Evolutionary conservation across 2,329 filamentous ascomycete genomes (phyloP), one percentile per base, ranked within the genome.

Genomic region (Metarhizium robertsii): DNA sequence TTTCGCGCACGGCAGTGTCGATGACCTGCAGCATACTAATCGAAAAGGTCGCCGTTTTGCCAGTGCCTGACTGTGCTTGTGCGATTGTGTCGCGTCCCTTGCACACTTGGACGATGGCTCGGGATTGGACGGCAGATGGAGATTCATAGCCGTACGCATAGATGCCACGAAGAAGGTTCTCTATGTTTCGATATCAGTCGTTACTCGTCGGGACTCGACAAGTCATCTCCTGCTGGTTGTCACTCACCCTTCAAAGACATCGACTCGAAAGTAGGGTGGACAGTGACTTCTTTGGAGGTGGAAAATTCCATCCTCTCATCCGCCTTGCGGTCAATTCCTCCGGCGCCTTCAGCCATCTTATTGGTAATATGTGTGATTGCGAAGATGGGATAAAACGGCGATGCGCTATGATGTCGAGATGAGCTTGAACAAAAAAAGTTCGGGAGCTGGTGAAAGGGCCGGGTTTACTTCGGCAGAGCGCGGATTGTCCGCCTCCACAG

Each of bases 81-180:
- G 94, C 94, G 69, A 99, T 99, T 60, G 94, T 97, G 73, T 99
- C 94, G 74, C 94, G 90, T 61, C 94, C 94, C 75, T 97, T 97
- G 84, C 94, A 99, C 67, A 99, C 89, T 75, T 97, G 94, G 52
- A 99, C 94, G 68, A 99, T 99, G 53, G 94, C 94, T 68, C 94
- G 90, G 62, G 92, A 96, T 76, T 99, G 94, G 18, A 99, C 92
- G 14, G 94, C 94, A 0, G 94, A 99, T 13, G 94, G 94, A 2
- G 94, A 96, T 71, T 99, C 94, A 75, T 97, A 99, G 61, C 94
- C 94, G 66, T 99, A 99, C 40, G 94, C 94, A 70, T 99, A 99
- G 69, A 99, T 92, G 61, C 94, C 94, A 62, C 94, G 92, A 62
- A 99, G 84, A 40, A 99, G 85, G 68, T 95, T 96, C 73, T 97